Evolutionary conservation across 768 basidiomycete species (phyloP).

Genomic region (Melanogaster broomeanus): DNA sequence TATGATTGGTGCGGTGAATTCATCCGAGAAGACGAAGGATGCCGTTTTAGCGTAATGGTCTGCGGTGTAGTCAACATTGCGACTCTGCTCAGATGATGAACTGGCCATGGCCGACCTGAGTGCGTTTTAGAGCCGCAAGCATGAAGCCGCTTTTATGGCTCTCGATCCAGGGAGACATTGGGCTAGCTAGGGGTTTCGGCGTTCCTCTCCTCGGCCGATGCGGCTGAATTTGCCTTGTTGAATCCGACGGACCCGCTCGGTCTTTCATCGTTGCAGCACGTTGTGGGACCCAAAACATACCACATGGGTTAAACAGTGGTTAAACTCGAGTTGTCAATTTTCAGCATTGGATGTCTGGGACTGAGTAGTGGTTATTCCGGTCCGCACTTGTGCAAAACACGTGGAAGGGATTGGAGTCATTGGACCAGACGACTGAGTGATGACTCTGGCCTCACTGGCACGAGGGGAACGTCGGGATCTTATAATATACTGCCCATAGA

Average conservation of each 20-base stretch:
- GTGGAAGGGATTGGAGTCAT: too few species aligned
- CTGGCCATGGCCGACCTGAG: conserved; percentile 9
- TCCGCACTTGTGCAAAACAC: too few species aligned
- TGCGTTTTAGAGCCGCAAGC: background rate
- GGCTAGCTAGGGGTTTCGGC: conserved; percentile 15
- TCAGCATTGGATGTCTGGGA: too few species aligned
- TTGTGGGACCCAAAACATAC: conserved; percentile 7
- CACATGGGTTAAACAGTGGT: background rate
- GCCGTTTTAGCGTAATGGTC: conserved; percentile 62
- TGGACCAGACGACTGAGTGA: too few species aligned
- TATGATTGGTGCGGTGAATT: conserved; percentile 54
- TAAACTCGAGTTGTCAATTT: too few species aligned
- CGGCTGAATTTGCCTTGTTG: background rate
- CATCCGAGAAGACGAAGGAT: conserved; percentile 63
- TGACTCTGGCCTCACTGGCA: too few species aligned
- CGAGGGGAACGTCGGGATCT: too few species aligned
- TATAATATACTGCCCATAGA: too few species aligned
- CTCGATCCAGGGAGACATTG: background rate
- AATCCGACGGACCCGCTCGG: too few species aligned
- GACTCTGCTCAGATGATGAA: background rate
- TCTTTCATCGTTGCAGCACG: too few species aligned
- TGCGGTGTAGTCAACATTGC: conserved; percentile 56
- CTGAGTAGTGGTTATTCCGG: too few species aligned
- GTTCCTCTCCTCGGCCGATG: conserved; percentile 22
- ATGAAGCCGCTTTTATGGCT: background rate